Evolutionary conservation across 78 protist genomes (phyloP).

Genomic region (Creolimax fragrantissima): DNA sequence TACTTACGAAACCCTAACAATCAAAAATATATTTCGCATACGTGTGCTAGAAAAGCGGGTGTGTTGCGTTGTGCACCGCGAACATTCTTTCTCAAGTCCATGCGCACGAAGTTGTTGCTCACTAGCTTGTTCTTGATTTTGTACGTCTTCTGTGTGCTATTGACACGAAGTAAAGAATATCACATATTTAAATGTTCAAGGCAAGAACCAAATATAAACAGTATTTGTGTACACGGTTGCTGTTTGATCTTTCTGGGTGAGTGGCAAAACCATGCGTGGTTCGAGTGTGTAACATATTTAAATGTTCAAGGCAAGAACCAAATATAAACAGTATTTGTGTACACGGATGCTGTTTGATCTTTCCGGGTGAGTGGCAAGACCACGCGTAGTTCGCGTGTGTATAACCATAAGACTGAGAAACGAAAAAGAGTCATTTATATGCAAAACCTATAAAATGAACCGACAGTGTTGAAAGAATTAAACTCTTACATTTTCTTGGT

Average conservation of each 20-base stretch:
- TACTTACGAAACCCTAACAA: neutral
- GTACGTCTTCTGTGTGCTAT: too few species aligned
- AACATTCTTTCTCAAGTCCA: neutral
- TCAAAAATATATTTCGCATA: neutral
- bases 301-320: neutral
- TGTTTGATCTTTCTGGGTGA: too few species aligned
- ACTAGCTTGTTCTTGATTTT: neutral
- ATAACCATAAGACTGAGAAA: neutral
- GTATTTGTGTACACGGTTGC: neutral
- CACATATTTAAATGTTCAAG: neutral
- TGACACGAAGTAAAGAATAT: neutral
- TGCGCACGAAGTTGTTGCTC: neutral
- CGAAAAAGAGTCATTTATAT: neutral
- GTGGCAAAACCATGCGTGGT: neutral
- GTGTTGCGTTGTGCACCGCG: neutral
- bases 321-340: too few species aligned
- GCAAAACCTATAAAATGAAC: neutral
- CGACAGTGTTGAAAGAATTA: neutral
- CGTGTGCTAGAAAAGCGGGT: neutral
- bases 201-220: neutral
- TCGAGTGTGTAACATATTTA: neutral
- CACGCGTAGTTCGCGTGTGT: neutral
- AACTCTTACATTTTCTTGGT: neutral
- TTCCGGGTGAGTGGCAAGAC: neutral
- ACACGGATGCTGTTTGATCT: too few species aligned